Conservation (phyloP, 2,329 filamentous ascomycete genomes). For the Lasiodiplodia gonubiensis region DNA sequence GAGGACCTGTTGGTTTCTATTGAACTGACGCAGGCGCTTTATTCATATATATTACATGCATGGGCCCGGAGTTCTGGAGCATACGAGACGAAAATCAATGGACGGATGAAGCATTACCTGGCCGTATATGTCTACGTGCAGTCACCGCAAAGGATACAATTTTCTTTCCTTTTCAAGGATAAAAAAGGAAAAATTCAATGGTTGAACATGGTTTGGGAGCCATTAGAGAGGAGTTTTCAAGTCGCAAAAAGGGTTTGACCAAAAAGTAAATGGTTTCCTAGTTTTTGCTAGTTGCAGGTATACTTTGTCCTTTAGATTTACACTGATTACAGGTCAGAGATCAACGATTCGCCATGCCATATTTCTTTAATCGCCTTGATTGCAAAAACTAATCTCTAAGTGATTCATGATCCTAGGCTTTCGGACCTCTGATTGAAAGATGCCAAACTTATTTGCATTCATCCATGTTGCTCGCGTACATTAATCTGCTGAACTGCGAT, state of each 20-base stretch:
- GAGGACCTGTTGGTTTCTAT: conserved; percentile 10
- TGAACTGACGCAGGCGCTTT: not conserved
- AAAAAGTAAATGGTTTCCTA: not conserved
- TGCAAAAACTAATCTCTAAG: too few species aligned
- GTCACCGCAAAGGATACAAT: too few species aligned
- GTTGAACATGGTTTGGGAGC: not conserved
- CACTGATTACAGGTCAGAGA: not conserved
- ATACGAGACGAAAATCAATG: not conserved
- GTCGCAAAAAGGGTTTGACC: not conserved
- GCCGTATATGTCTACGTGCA: not conserved
- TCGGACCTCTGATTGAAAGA: too few species aligned
- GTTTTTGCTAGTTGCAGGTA: not conserved
- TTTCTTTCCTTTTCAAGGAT: too few species aligned
- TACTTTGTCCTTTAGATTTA: not conserved
- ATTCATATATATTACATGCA: not conserved
- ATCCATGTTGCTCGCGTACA: too few species aligned
- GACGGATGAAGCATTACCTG: not conserved
- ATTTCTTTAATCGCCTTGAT: not conserved
- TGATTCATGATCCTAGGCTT: too few species aligned
- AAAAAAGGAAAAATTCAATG: too few species aligned
- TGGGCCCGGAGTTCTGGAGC: not conserved
- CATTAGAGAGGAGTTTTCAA: not conserved
- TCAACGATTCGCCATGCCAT: too few species aligned
- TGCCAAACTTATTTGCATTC: too few species aligned
- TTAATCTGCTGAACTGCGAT: too few species aligned